phyloP scores from a whole-genome alignment of 768 basidiomycete genomes.

The Suillus spraguei region DNA sequence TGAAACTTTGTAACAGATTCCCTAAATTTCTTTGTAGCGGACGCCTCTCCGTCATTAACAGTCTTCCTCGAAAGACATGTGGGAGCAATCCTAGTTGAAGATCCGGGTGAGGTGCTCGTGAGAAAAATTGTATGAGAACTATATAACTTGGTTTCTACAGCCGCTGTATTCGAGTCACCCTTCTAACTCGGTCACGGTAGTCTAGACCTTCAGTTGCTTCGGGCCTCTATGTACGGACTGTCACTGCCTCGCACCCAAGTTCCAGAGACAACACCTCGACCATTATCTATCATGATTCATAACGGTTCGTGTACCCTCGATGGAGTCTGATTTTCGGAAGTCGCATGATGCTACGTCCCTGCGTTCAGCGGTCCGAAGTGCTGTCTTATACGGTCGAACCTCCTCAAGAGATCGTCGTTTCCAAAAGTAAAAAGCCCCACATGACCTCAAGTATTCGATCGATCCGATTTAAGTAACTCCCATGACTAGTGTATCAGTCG shows the following conservation, averaged over 20 bases:
- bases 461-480: not conserved
- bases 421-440: not conserved
- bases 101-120: not conserved
- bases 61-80: slow-evolving; percentile 2
- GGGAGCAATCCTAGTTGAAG: not conserved
- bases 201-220: no score
- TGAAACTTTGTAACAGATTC: not conserved
- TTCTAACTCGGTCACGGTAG: no score
- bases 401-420: not conserved
- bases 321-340: no score
- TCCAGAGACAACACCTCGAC: not conserved
- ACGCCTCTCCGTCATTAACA: not conserved
- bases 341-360: no score
- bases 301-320: not conserved
- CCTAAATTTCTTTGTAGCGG: not conserved
- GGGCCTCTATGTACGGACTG: no score
- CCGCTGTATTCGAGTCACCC: no score
- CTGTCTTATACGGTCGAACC: not conserved
- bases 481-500: slow-evolving; percentile 1
- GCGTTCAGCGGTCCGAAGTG: not conserved
- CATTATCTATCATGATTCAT: not conserved
- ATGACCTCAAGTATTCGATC: not conserved
- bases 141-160: no score
- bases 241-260: no score
- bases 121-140: not conserved